Base-by-base conservation (phyloP, 2,329 filamentous ascomycete genomes). In the Ophiostoma piceae region DNA sequence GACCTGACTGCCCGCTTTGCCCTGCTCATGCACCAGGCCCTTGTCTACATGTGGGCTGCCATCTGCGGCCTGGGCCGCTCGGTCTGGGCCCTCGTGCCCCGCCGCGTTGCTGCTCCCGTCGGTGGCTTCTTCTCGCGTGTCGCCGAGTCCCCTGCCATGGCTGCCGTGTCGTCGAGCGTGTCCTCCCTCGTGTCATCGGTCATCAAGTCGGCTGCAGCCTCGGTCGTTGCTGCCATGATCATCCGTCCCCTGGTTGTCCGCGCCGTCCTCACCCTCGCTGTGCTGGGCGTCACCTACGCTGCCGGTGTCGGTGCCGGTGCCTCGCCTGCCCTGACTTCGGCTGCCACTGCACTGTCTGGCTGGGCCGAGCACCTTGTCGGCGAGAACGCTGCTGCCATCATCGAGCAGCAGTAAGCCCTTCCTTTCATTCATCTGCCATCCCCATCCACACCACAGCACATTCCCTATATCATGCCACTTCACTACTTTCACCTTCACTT, bases 231-330 rank as follows among this genome's bases (percentile, higher is more conserved):
- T 1, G 70, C 67, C 12, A 43, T 69, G 51, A 32, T 69, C 16
- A 43, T 71, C 22, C 71, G 68, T 8, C 72, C 72, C 9, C 68
- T 73, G 26, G 65, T 73, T 8, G n/a, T 72, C 12, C 73, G 73
- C n/a, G 32, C 67, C 6, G 54, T 67, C n/a, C 67, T 73, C 19
- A 69, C 69, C 1, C 51, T 60, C 1, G 62, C 47, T 12, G 68
- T 74, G 16, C 43, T 74, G n/a, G 60, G 67, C 26, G 47, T 67
- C 9, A 72, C 71, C 29, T 72, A 67, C 19, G 65, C 37, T 16
- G 71, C 71, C 3, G 71, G 68, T 62, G 43, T 43, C 39, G 32
- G 37, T 14, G 57, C 41, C 3, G 60, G 60, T 22, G 51, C 51
- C 2, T 68, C 68, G 68, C 70, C 70, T 19, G 57, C 67, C 32